phyloP scores from a whole-genome alignment of 2,329 filamentous ascomycete species.

The Akanthomyces muscarius region DNA sequence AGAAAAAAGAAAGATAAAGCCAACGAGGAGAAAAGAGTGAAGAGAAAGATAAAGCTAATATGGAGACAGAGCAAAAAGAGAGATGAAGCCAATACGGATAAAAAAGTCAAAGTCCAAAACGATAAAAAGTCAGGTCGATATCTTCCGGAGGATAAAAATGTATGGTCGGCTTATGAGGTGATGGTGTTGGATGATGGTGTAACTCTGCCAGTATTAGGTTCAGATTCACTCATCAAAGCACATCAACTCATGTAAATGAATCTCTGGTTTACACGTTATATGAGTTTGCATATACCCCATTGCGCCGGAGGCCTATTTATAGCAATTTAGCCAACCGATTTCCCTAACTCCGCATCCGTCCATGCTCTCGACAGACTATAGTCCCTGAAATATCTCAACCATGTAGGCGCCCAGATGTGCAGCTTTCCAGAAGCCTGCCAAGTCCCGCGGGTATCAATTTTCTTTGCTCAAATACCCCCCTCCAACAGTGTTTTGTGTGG shows the following conservation, averaged over 20 bases:
- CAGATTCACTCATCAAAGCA: background rate
- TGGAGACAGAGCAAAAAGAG: too few species aligned
- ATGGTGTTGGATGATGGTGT: background rate
- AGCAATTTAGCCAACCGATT: background rate
- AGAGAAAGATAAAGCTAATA: too few species aligned
- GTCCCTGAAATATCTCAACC: background rate
- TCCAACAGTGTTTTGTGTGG: background rate
- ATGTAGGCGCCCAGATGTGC: background rate
- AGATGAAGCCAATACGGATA: too few species aligned
- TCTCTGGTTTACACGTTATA: background rate
- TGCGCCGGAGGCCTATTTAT: background rate
- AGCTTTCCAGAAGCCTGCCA: constrained; percentile 10
- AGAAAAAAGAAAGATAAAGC: too few species aligned
- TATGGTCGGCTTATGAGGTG: too few species aligned
- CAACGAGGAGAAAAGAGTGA: too few species aligned
- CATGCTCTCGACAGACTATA: background rate
- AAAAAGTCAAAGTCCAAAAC: too few species aligned
- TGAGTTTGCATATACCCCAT: background rate
- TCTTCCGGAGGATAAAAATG: too few species aligned
- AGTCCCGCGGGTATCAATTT: background rate
- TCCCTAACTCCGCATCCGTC: background rate
- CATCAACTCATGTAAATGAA: background rate
- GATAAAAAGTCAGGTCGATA: too few species aligned
- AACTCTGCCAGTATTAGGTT: background rate
- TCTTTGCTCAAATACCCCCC: background rate